Conservation (phyloP, 768 basidiomycete species). For the Cyathus striatus region DNA sequence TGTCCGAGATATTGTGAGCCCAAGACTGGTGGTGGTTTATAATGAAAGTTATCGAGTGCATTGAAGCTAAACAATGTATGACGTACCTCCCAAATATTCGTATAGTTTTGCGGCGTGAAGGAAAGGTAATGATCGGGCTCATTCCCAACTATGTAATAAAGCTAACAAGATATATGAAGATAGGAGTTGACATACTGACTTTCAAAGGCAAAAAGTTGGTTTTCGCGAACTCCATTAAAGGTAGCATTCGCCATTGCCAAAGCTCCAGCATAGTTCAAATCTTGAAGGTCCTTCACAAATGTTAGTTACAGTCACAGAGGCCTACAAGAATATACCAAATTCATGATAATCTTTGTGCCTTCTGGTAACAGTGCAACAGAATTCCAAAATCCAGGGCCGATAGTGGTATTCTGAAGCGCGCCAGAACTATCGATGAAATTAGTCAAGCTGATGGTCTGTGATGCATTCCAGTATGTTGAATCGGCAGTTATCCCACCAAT, state of each 20-base stretch:
- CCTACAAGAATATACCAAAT: slow-evolving; percentile 24
- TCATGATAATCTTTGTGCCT: slow-evolving; percentile 43
- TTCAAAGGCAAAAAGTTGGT: slow-evolving; percentile 38
- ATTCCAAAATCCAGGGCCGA: slow-evolving; percentile 46
- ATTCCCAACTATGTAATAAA: slow-evolving; percentile 37
- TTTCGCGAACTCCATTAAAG: slow-evolving; percentile 25
- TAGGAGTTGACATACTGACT: slow-evolving; percentile 28
- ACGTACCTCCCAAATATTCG: slow-evolving; percentile 37
- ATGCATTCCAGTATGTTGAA: slow-evolving; percentile 43
- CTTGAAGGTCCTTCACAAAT: slow-evolving; percentile 34
- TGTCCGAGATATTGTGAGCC: slow-evolving; percentile 42
- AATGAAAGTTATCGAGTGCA: too few species aligned
- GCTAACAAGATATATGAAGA: neutral
- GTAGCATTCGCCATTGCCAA: slow-evolving; percentile 39
- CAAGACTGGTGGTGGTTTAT: slow-evolving; percentile 31
- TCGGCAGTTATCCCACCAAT: slow-evolving; percentile 54
- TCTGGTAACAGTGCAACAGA: slow-evolving; percentile 38
- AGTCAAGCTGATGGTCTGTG: slow-evolving; percentile 29
- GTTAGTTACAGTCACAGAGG: neutral
- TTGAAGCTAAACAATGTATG: too few species aligned
- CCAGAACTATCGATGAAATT: slow-evolving; percentile 41
- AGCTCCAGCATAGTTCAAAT: slow-evolving; percentile 36
- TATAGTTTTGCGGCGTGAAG: slow-evolving; percentile 40
- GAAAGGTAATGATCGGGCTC: slow-evolving; percentile 48
- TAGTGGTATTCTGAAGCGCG: slow-evolving; percentile 42